phyloP scores from a whole-genome alignment of 2,329 filamentous ascomycete genomes.

The Daldinia sp. region DNA sequence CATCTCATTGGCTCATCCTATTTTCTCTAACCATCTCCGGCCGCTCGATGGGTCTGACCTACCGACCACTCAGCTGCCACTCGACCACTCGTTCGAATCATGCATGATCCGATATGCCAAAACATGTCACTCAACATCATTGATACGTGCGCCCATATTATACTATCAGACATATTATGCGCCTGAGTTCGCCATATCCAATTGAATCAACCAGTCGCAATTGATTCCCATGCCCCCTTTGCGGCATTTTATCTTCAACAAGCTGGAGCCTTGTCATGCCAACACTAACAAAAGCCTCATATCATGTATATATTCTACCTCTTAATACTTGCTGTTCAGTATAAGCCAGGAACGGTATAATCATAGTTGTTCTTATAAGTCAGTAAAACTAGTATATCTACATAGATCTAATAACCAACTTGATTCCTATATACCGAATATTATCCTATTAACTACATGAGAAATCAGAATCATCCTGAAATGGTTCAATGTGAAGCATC shows the following conservation, averaged over 20 bases:
- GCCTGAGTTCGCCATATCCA: not conserved
- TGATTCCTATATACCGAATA: no score
- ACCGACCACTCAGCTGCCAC: not conserved
- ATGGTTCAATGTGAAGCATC: no score
- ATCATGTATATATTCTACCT: no score
- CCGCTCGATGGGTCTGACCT: not conserved
- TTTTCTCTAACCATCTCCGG: constrained; percentile 13
- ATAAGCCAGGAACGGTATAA: no score
- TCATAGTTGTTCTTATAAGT: no score
- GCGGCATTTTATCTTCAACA: not conserved
- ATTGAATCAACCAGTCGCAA: not conserved
- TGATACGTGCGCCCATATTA: not conserved
- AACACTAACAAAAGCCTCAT: no score
- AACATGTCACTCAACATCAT: not conserved
- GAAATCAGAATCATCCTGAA: no score
- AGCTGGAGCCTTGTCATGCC: not conserved
- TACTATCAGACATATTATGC: not conserved
- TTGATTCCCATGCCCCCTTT: not conserved
- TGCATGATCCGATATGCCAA: not conserved
- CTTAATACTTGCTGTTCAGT: no score
- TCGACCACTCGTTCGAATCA: not conserved
- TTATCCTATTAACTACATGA: no score
- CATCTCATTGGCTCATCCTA: constrained; percentile 29
- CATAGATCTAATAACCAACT: no score
- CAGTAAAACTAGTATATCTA: no score